A percentile compares a stretch with the other conserved stretches of the same genome.
Evolutionary conservation across 345 rosid species (phyloP).

Genomic region (Adansonia digitata): DNA sequence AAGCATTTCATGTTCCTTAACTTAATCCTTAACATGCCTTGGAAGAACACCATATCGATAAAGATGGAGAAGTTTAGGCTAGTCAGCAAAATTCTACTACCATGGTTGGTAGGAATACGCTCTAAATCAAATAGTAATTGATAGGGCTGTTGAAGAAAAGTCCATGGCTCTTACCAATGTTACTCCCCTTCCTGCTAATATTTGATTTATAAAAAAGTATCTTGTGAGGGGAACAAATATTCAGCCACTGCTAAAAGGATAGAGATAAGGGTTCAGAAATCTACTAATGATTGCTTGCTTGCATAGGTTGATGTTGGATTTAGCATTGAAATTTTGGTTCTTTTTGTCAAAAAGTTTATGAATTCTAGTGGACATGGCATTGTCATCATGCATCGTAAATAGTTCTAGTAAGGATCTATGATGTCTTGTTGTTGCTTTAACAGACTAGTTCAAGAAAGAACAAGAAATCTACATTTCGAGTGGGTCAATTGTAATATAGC

Average conservation of each 20-base stretch:
- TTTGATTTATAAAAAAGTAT: no score
- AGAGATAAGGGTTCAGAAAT: constrained; percentile 45
- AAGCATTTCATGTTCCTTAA: constrained; percentile 67
- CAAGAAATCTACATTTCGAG: not conserved
- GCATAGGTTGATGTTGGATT: constrained; percentile 91
- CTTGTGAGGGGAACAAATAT: constrained; percentile 6
- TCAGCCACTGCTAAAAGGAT: constrained; percentile 29
- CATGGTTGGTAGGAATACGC: constrained; percentile 17
- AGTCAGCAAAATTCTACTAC: constrained; percentile 10
- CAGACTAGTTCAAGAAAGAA: not conserved
- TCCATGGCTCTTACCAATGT: constrained; percentile 30
- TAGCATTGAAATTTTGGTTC: constrained; percentile 71
- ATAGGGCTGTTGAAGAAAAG: constrained; percentile 42
- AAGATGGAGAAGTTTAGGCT: constrained; percentile 21
- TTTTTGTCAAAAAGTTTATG: constrained; percentile 80
- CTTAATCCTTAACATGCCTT: constrained; percentile 21
- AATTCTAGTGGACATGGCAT: constrained; percentile 73
- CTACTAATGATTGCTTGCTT: constrained; percentile 76
- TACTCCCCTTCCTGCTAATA: constrained; percentile 24
- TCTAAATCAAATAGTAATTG: constrained; percentile 29
- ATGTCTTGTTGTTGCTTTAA: not conserved
- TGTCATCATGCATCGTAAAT: constrained; percentile 75
- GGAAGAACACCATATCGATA: constrained; percentile 16
- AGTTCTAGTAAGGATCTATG: constrained; percentile 1
- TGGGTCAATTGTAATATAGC: not conserved